These are phyloP conservation scores for Pseudofabraea citricarpa DNA, from an alignment of 2,329 filamentous ascomycete species.

Conservation along the genomic window DNA sequence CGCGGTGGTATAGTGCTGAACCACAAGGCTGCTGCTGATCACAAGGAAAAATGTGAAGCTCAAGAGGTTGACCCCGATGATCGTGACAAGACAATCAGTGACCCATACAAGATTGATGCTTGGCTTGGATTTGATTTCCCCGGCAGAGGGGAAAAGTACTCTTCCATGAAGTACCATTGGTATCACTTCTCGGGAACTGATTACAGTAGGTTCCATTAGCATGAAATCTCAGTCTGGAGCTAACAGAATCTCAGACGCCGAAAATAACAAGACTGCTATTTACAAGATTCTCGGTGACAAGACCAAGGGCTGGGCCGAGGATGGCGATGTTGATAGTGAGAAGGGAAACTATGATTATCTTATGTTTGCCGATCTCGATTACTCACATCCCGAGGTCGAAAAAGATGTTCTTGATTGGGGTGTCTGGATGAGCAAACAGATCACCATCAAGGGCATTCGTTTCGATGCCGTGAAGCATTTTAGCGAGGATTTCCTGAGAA, in stretches of 20 bases:
- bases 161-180: slow-evolving; percentile 58
- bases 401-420: slow-evolving; percentile 64
- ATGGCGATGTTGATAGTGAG: slow-evolving; percentile 52
- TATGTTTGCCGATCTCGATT: slow-evolving; percentile 70
- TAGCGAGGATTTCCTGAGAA: slow-evolving; percentile 58
- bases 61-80: slow-evolving; percentile 61
- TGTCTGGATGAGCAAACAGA: slow-evolving; percentile 57
- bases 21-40: slow-evolving; percentile 66
- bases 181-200: slow-evolving; percentile 66
- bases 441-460: slow-evolving; percentile 61
- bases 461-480: slow-evolving; percentile 73
- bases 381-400: slow-evolving; percentile 56
- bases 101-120: slow-evolving; percentile 57
- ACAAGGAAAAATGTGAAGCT: slow-evolving; percentile 55
- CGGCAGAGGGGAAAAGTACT: slow-evolving; percentile 55
- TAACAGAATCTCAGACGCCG: slow-evolving; percentile 32
- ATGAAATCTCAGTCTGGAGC: background rate
- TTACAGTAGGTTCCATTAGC: slow-evolving; percentile 33
- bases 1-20: slow-evolving; percentile 49
- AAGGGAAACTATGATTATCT: slow-evolving; percentile 67
- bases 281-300: slow-evolving; percentile 58
- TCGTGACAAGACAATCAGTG: slow-evolving; percentile 47
- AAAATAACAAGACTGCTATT: slow-evolving; percentile 50
- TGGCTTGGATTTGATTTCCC: slow-evolving; percentile 66
- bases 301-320: slow-evolving; percentile 58